Base-by-base conservation (phyloP, 805 yeast genomes). In the Ogataea paraovalis region DNA sequence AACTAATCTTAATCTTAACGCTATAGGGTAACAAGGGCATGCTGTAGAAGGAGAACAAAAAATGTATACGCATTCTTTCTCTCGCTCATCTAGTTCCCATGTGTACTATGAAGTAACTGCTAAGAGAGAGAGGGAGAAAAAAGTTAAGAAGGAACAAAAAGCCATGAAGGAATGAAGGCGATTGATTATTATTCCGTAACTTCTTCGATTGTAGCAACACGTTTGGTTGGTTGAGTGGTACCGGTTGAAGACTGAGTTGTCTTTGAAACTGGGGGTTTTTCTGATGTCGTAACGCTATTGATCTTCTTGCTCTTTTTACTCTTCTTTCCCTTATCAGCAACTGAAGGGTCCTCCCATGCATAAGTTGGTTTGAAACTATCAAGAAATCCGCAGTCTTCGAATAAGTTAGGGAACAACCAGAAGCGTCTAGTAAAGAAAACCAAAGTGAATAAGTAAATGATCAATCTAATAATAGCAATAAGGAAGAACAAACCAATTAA, bases 361-460 rank as follows among this genome's bases (percentile, higher is more conserved):
- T 86, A 94, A n/a, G 84, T 56, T 3, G 99, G 99, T 55, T 76
- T 76, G 72, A 94, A 94, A 72, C 96, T 86, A 49, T 92, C 98
- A 50, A 92, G 62, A 53, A 94, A 85, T 21, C 97, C 96, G 58
- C 95, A 91, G 62, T 94, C 99, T 52, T 84, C 99, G 68, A 91
- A 94, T 62, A 94, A 74, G 64, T 92, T 92, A 47, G 99, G 99
- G 76, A 89, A 92, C 41, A 94, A 65, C 99, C 99, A 94, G 64
- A 94, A 76, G n/a, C 96, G 96, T 39, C 81, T 80, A 7, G 81
- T 78, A 47, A 76, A 69, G 1, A 78, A 67, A 42, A 83, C 69
- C 54, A 78, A 76, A 0, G 90, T 78, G 44, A 85, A 56, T 22
- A 76, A 56, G 58, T 82, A 88, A 22, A 94, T 62, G 37, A 91